Evolutionary conservation across 2,329 filamentous ascomycete species (phyloP), one percentile per base, ranked within the genome.

Genomic region (Nothophaeocryptopus gaeumannii): DNA sequence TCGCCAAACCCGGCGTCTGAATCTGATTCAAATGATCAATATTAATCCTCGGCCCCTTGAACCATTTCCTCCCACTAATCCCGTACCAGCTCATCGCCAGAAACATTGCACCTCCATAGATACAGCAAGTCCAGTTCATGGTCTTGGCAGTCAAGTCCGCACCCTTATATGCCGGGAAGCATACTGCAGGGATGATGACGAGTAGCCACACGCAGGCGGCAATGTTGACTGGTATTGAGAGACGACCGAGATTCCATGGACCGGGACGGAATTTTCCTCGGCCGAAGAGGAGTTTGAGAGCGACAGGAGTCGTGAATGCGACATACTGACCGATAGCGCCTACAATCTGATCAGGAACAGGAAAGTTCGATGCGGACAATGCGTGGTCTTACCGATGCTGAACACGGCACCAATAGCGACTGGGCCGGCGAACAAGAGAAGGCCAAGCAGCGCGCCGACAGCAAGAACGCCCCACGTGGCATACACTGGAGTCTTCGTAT

Each of bases 31-130:
- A 14, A 39, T 58, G 56, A 40, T 56, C 55, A 15, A 67, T 60
- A 46, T 67, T 68, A 53, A 67, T 61, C 43, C 57, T 63, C 0
- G 66, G 66, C 34, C 66, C 66, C 45, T 63, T 64, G 62, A 67
- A 68, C 64, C 64, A 68, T 41, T 65, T 64, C n/a, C 64, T 47
- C 12, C 57, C 65, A 42, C 55, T 55, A 26, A 66, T 54, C 8
- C 55, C 62, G 36, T 66, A 66, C 47, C 61, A 63, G 8, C 55
- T 38, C 54, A 67, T 55, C 8, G 62, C 63, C 12, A 65, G 45
- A 9, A 57, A 39, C 64, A 68, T 67, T 3, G 60, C 51, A 13
- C 62, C 64, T 5, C 63, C 65, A 34, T 65, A 68, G n/a, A 67
- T 61, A 15, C 33, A 29, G 3, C 45, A 37, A 5, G 40, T 50